These are phyloP conservation scores for Trapa bicornis DNA, from an alignment of 345 rosid species.

Conservation along the genomic window DNA sequence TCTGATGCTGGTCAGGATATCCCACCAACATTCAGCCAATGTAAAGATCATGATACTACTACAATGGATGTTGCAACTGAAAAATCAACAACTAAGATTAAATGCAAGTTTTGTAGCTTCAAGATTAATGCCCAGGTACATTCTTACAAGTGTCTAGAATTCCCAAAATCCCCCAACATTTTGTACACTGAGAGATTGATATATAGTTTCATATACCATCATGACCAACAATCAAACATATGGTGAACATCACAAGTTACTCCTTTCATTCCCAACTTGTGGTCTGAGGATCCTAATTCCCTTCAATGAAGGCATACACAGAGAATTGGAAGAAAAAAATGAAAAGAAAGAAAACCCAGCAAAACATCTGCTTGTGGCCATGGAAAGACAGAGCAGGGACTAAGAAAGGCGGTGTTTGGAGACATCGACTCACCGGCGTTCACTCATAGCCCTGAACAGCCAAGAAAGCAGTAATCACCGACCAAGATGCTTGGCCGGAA, in stretches of 20 bases:
- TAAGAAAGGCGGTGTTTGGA: too few relatives aligned
- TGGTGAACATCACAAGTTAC: neutral
- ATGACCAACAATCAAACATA: neutral
- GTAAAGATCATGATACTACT: neutral
- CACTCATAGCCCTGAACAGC: neutral
- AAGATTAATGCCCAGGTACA: neutral
- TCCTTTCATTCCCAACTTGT: neutral
- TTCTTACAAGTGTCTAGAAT: neutral
- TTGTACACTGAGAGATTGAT: neutral
- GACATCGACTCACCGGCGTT: neutral
- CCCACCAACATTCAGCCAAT: neutral
- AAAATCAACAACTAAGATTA: neutral
- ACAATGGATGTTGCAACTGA: neutral
- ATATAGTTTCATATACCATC: neutral
- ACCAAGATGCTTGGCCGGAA: constrained; percentile 7
- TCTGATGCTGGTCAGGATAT: neutral
- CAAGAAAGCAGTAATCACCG: neutral
- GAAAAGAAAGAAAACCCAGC: neutral
- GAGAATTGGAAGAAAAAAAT: neutral
- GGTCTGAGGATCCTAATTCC: too few relatives aligned
- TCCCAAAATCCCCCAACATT: neutral
- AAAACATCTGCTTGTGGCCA: neutral
- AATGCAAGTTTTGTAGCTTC: neutral
- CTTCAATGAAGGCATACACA: neutral
- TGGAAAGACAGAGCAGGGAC: neutral